These are phyloP conservation scores for Globisporangium nodosum DNA, from an alignment of 352 stramenopile species.

Conservation along the genomic window DNA sequence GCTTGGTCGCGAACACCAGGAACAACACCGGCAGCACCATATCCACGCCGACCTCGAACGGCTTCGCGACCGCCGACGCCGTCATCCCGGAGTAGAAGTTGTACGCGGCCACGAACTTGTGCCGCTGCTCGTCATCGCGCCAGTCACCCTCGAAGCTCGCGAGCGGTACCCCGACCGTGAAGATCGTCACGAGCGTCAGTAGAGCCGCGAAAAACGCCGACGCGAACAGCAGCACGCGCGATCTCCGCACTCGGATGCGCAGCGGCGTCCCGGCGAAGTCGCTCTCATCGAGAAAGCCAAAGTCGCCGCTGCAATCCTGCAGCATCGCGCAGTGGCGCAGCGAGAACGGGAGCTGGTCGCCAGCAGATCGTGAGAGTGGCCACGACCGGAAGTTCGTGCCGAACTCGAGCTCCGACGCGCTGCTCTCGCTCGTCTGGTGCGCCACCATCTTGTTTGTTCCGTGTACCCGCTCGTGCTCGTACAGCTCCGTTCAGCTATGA, in stretches of 20 bases:
- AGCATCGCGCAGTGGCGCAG: conserved; percentile 23
- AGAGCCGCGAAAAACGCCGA: conserved; percentile 15
- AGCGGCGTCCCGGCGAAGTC: conserved; percentile 12
- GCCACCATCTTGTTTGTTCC: background rate
- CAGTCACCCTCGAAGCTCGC: conserved; percentile 15
- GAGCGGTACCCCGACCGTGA: conserved; percentile 22
- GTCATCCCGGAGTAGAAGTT: conserved; percentile 50
- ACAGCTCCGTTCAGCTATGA: background rate
- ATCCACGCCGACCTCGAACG: conserved; percentile 31
- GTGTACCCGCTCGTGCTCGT: background rate
- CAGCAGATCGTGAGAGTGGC: background rate
- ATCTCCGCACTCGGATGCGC: conserved; percentile 18
- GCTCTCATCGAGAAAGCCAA: background rate
- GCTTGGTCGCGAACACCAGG: conserved; percentile 30
- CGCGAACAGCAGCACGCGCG: conserved; percentile 20
- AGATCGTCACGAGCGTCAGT: conserved; percentile 21
- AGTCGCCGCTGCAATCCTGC: conserved; percentile 1
- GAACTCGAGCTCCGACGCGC: background rate
- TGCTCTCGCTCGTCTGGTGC: background rate
- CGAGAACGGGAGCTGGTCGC: conserved; percentile 1
- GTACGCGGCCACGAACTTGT: conserved; percentile 26
- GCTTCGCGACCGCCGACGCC: conserved; percentile 25
- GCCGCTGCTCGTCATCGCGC: conserved; percentile 8
- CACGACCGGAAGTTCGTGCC: background rate
- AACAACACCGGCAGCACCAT: conserved; percentile 39